Base-by-base conservation (phyloP, 345 rosid genomes). In the Odontarrhena argentea region DNA sequence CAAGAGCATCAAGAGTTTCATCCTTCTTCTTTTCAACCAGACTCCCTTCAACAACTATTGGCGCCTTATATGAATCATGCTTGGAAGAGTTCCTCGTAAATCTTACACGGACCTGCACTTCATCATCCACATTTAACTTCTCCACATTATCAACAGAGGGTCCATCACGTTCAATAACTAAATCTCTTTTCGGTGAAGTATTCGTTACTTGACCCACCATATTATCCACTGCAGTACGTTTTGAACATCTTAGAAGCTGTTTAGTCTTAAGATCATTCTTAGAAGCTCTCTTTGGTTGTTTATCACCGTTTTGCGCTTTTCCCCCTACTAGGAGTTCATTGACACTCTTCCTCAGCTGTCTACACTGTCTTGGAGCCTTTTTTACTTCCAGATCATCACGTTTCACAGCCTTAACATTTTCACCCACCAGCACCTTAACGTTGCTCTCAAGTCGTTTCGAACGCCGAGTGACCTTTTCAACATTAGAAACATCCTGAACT, bases 31-130 rank as follows among this genome's bases (percentile, higher is more conserved):
- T 53, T 35, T 34, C 55, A 52, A 44, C 62, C 24, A 52, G 10
- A 44, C 7, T 61, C 74, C 1, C 55, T 61, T 70, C 67, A 43
- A 61, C 48, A 5, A 42, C 68, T 13, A 37, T 11, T 36, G 55
- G 32, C 43, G 48, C 63, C 68, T 61, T 56, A 30, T n/a, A 9
- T 42, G 47, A 52, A 52, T 8, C 25, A 42, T 24, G 58, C 67
- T 36, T 58, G 5, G 55, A 40, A 40, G 25, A 22, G 18, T 12
- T 63, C 46, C 47, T 49, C 9, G 65, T 43, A 5, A 9, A 14
- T 43, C 56, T 67, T 32, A 22, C 36, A 41, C n/a, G 22, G 22
- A 40, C 36, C 30, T 50, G 13, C 44, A 8, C 32, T 44, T 60
- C 53, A 41, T 60, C 60, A 43, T 32, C 52, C 42, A 3, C n/a